phyloP scores from a whole-genome alignment of 352 stramenopile genomes.

The Phytophthora citricola region DNA sequence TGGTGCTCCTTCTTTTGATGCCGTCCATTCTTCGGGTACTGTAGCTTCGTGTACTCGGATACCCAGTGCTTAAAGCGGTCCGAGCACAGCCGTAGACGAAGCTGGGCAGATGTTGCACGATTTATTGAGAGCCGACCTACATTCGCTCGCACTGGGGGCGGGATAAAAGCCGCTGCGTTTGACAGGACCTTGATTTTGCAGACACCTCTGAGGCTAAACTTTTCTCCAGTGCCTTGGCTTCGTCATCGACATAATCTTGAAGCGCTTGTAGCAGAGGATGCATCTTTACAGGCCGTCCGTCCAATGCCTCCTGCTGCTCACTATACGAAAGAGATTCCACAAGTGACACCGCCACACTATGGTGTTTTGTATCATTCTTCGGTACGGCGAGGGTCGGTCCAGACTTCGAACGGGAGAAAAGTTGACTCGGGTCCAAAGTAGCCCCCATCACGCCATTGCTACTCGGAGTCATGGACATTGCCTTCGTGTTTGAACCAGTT shows the following conservation, averaged over 20 bases:
- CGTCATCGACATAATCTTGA: conserved; percentile 68
- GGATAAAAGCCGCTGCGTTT: conserved; percentile 48
- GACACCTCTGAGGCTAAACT: conserved; percentile 22
- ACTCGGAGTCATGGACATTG: background rate
- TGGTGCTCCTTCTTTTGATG: conserved; percentile 49
- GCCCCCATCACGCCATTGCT: conserved; percentile 25
- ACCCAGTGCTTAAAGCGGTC: conserved; percentile 59
- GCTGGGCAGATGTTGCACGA: conserved; percentile 39
- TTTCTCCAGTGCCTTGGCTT: conserved; percentile 38
- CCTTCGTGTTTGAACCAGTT: background rate
- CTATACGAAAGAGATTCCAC: conserved; percentile 76
- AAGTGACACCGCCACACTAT: conserved; percentile 73
- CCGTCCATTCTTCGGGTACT: conserved; percentile 40
- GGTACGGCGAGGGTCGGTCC: conserved; percentile 12
- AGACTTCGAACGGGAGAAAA: conserved; percentile 38
- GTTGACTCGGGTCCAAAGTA: conserved; percentile 20
- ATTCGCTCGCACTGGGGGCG: conserved; percentile 13
- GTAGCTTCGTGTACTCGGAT: conserved; percentile 47
- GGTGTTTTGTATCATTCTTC: conserved; percentile 46
- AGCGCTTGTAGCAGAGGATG: conserved; percentile 72
- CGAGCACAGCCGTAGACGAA: conserved; percentile 44
- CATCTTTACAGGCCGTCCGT: conserved; percentile 63
- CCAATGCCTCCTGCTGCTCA: conserved; percentile 72
- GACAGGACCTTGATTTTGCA: conserved; percentile 40
- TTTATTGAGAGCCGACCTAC: conserved; percentile 44